Base-by-base conservation (phyloP, 306 rosid genomes). In the Corylus americana region DNA sequence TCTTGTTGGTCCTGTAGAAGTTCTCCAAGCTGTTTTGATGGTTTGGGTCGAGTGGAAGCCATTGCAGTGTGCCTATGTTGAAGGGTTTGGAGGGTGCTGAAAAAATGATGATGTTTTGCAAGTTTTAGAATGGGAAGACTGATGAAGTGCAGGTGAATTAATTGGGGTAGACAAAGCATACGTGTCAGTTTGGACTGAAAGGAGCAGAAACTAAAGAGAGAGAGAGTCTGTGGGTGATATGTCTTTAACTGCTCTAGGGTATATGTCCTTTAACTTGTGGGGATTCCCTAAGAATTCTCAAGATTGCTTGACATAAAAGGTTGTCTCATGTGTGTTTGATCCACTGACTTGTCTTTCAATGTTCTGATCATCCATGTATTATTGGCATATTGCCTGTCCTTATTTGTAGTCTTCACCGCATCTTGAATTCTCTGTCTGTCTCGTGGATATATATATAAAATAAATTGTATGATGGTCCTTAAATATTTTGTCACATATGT, bases 1-100 rank as follows among this genome's bases (percentile, higher is more conserved):
- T 93, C 98, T 83, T 93, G 97, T 62, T 89, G 82, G 71, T 90
- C 88, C 63, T 85, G 88, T 2, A 93, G 92, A 73, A 95, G 90
- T 49, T 91, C 92, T 64, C 75, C 85, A 0, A 94, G 94, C 51
- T 82, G 89, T 79, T 86, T 95, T 69, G 45, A 73, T 69, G 91
- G 79, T 78, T 79, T 86, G 50, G 89, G 8, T 55, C 74, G 50
- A 63, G 85, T 5, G 70, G 92, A 88, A 73, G 91, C 92, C 97
- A 91, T 91, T 44, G n/a, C 69, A 70, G 45, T 55, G 45, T 53
- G 51, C 76, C 58, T 53, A 2, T 12, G 85, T 64, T 45, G 75
- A 51, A 71, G 42, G 75, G 71, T 62, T 70, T 39, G 25, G 51
- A 42, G 2, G 27, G 55, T 50, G 74, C 54, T 74, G 55, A 73